Percentiles rank a stretch among this genome's conserved stretches.
These are phyloP conservation scores for Penicillium argentinense DNA, from an alignment of 495 filamentous ascomycete genomes.

Conservation along the genomic window DNA sequence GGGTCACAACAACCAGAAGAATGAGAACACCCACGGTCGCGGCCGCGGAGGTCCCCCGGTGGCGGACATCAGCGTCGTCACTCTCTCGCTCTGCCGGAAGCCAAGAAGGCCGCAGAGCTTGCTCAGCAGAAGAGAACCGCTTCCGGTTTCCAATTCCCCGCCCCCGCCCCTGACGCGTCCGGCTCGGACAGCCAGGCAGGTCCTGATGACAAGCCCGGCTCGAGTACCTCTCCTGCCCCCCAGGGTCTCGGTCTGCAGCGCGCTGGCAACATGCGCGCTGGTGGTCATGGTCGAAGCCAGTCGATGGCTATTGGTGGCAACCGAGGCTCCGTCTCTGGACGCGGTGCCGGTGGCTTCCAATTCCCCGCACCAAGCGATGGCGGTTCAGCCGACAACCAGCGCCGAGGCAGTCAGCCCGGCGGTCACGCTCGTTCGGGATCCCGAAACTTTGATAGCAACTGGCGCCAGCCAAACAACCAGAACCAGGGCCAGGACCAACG, in stretches of 20 bases:
- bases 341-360: slow-evolving; percentile 67
- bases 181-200: slow-evolving; percentile 47
- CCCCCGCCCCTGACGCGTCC: slow-evolving; percentile 62
- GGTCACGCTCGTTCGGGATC: slow-evolving; percentile 78
- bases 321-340: slow-evolving; percentile 53
- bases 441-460: slow-evolving; percentile 96
- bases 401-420: slow-evolving; percentile 61
- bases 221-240: slow-evolving; percentile 32
- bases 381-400: slow-evolving; percentile 62
- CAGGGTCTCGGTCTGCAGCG: slow-evolving; percentile 47
- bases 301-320: slow-evolving; percentile 66
- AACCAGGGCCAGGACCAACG: slow-evolving; percentile 52
- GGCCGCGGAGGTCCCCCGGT: slow-evolving; percentile 72
- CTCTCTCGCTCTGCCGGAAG: slow-evolving; percentile 90
- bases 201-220: slow-evolving; percentile 41
- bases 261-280: slow-evolving; percentile 51
- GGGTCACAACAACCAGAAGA: slow-evolving; percentile 62
- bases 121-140: slow-evolving; percentile 96
- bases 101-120: slow-evolving; percentile 94
- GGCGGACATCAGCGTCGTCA: slow-evolving; percentile 91
- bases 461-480: slow-evolving; percentile 84
- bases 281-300: slow-evolving; percentile 65
- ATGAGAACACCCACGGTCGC: slow-evolving; percentile 70
- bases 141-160: slow-evolving; percentile 86
- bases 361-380: slow-evolving; percentile 61